A percentile compares a stretch with the other conserved stretches of the same genome.
Evolutionary conservation across 352 stramenopile genomes (phyloP).

Genomic region (Pythium sukuiense): DNA sequence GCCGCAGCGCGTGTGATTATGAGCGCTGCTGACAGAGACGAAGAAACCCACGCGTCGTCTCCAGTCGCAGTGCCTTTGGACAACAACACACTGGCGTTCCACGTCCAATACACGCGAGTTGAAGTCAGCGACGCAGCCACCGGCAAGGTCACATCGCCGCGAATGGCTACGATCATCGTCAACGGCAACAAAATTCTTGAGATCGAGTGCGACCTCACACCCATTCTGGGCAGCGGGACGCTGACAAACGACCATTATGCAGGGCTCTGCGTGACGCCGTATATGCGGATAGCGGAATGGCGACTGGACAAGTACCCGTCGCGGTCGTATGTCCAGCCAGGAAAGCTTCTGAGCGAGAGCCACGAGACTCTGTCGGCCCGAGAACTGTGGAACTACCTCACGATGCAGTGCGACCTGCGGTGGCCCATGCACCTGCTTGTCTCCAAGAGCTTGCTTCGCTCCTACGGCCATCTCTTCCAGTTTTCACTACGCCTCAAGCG

Average conservation of each 20-base stretch:
- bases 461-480: conserved; percentile 74
- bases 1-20: not conserved
- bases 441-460: conserved; percentile 47
- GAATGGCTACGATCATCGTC: conserved; percentile 8
- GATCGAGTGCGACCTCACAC: conserved; percentile 11
- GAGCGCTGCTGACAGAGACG: not conserved
- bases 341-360: conserved; percentile 30
- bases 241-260: conserved; percentile 52
- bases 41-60: not conserved
- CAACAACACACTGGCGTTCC: conserved; percentile 1
- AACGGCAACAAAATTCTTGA: conserved; percentile 20
- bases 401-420: conserved; percentile 46
- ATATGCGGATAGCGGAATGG: conserved; percentile 45
- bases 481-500: conserved; percentile 82
- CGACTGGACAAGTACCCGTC: conserved; percentile 54
- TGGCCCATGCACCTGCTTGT: conserved; percentile 77
- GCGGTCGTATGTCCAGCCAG: conserved; percentile 33
- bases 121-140: conserved; percentile 10
- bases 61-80: not conserved
- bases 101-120: conserved; percentile 19
- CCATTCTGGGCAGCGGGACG: conserved; percentile 22
- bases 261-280: conserved; percentile 44
- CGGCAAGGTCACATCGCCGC: conserved; percentile 6
- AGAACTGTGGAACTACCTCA: conserved; percentile 60
- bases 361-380: conserved; percentile 44